Evolutionary conservation across 768 basidiomycete genomes (phyloP).

Genomic region (Crassisporium funariophilum): DNA sequence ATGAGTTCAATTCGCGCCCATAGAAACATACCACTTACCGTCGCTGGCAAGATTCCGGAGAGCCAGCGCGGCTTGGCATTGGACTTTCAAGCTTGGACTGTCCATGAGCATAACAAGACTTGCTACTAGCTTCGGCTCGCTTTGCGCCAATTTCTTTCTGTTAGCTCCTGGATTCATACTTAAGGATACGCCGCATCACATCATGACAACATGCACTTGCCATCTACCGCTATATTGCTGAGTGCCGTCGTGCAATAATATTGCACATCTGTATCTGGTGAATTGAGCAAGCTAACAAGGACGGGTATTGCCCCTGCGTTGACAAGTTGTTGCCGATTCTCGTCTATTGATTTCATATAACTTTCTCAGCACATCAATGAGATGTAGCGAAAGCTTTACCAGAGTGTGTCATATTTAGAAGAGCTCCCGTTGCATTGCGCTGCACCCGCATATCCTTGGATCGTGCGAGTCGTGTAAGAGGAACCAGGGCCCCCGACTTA

Average conservation of each 20-base stretch:
- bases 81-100: slow-evolving; percentile 95
- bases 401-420: slow-evolving; percentile 99
- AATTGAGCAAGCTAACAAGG: slow-evolving; percentile 90
- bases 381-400: slow-evolving; percentile 50
- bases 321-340: slow-evolving; percentile 97
- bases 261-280: slow-evolving; percentile 98
- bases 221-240: slow-evolving; percentile 98
- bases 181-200: not conserved
- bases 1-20: not conserved
- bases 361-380: not conserved
- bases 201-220: slow-evolving; percentile 34
- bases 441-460: slow-evolving; percentile 99
- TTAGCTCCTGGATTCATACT: slow-evolving; percentile 58
- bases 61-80: slow-evolving; percentile 97
- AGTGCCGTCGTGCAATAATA: slow-evolving; percentile 99
- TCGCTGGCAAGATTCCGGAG: slow-evolving; percentile 96
- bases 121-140: slow-evolving; percentile 91
- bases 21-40: slow-evolving; percentile 50
- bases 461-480: slow-evolving; percentile 91
- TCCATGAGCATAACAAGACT: slow-evolving; percentile 97
- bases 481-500: slow-evolving; percentile 97
- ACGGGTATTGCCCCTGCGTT: slow-evolving; percentile 99
- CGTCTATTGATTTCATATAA: slow-evolving; percentile 56
- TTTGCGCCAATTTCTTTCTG: slow-evolving; percentile 91
- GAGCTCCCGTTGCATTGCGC: slow-evolving; percentile 95